Evolutionary conservation across 768 basidiomycete genomes (phyloP), one percentile per base, ranked within the genome.

Genomic region (Tricholoma saponaceum): DNA sequence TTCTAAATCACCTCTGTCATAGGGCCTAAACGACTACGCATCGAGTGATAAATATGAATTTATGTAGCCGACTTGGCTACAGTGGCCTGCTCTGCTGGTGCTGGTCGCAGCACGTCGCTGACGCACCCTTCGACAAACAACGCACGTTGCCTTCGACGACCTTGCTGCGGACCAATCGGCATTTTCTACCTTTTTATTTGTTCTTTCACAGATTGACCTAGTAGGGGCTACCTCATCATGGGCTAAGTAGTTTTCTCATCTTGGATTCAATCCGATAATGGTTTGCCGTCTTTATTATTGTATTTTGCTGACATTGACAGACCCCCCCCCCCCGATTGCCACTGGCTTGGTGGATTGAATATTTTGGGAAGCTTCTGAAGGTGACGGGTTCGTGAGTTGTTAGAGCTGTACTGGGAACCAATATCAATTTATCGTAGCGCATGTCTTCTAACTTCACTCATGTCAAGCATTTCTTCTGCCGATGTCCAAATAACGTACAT

Each of bases 21-120:
- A 64, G 63, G 53, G 43, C 14, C 59, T 26, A 64, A 64, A 57
- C 59, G 61, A 56, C 44, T 54, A 12, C 63, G 63, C 28, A 56
- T 64, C 18, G 58, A 58, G 52, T 59, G 58, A 64, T 30, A 44
- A 23, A 8, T 22, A 2, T 3, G 16, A 25, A 46, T 5, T 7
- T 50, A n/a, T 3, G 16, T 10, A n/a, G 25, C 25, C 43, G 6
- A 6, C n/a, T 41, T 44, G 14, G 25, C 47, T 49, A 8, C 25
- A 8, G 16, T 49, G 47, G 26, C n/a, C 26, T 50, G 26, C 23
- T 25, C 23, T 18, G 22, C 14, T 46, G 23, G 4, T 23, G 44
- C 22, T 43, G 20, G 18, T 2, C 5, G 13, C 14, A 23, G 12
- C 4, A 23, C 12, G 5, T 13, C 10, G 13, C 44, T 23, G 23